Conservation (phyloP, 495 filamentous ascomycete species). For the Aspergillus sclerotioniger region DNA sequence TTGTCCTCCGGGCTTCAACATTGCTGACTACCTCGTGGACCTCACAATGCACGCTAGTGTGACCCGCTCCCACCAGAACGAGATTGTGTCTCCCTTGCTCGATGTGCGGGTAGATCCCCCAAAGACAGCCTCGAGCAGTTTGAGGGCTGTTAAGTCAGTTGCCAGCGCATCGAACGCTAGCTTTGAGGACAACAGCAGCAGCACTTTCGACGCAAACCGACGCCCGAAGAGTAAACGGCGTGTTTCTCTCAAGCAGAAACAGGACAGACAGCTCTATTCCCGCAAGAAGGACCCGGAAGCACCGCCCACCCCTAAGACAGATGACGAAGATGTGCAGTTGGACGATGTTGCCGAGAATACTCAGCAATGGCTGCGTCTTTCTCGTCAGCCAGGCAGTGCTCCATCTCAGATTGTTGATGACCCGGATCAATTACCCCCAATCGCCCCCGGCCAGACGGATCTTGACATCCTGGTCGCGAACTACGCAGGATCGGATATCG, state of each 20-base stretch:
- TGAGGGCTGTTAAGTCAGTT: conserved; percentile 86
- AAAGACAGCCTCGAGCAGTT: conserved; percentile 81
- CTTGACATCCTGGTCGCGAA: conserved; percentile 76
- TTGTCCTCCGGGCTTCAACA: conserved; percentile 97
- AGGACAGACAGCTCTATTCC: conserved; percentile 89
- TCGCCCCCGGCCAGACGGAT: conserved; percentile 64
- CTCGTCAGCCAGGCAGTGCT: conserved; percentile 59
- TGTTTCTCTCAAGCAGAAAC: conserved; percentile 74
- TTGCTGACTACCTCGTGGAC: conserved; percentile 96
- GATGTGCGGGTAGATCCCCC: conserved; percentile 42
- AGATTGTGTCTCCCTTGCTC: conserved; percentile 43
- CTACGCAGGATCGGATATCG: conserved; percentile 78
- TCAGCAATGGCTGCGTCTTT: conserved; percentile 67
- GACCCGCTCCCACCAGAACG: conserved; percentile 56
- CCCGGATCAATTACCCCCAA: conserved; percentile 73
- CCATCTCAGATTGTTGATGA: conserved; percentile 66
- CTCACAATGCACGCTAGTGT: conserved; percentile 91
- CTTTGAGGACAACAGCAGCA: conserved; percentile 56
- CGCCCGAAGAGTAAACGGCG: conserved; percentile 66
- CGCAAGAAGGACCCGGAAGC: conserved; percentile 65
- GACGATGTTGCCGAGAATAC: conserved; percentile 58
- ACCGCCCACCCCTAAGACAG: conserved; percentile 58
- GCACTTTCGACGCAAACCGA: conserved; percentile 54
- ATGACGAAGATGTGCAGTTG: conserved; percentile 66
- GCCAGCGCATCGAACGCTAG: conserved; percentile 73